phyloP scores from a whole-genome alignment of 2,329 filamentous ascomycete genomes.

The Cercospora beticola region DNA sequence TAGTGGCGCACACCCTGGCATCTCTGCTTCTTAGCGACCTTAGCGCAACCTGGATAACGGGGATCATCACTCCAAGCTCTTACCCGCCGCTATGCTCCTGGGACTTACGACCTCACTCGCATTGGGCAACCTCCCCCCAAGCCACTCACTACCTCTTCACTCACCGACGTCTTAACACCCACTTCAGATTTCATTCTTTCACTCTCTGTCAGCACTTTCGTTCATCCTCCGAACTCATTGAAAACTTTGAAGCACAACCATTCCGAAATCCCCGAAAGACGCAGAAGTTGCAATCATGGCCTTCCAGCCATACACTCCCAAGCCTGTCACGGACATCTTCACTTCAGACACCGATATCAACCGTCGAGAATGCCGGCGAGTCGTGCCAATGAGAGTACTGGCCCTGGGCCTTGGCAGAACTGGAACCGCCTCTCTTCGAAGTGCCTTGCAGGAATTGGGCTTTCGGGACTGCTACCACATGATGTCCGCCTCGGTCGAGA shows the following conservation, averaged over 20 bases:
- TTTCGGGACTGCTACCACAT: conserved; percentile 72
- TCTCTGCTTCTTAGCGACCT: not conserved
- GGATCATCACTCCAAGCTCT: conserved; percentile 1
- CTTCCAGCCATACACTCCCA: conserved; percentile 44
- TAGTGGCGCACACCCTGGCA: not conserved
- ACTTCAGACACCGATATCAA: conserved; percentile 68
- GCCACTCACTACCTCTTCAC: not conserved
- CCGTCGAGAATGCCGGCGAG: conserved; percentile 62
- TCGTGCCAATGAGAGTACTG: conserved; percentile 70
- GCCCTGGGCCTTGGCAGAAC: conserved; percentile 68
- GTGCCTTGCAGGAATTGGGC: conserved; percentile 64
- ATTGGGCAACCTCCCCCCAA: not conserved
- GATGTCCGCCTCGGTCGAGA: conserved; percentile 69
- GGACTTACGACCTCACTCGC: not conserved
- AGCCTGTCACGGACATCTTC: conserved; percentile 60
- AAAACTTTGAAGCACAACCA: not conserved
- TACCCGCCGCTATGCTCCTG: not conserved
- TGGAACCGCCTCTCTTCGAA: conserved; percentile 67
- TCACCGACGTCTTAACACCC: not conserved
- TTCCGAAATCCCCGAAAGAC: not conserved
- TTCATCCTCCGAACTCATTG: not conserved
- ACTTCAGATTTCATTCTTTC: not conserved
- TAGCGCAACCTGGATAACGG: not conserved
- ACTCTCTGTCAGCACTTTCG: not conserved
- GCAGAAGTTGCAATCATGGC: conserved; percentile 35